A percentile compares a stretch with the other conserved stretches of the same genome.
Conservation (phyloP, 2,329 filamentous ascomycete genomes). For the Trichoderma sp. region DNA sequence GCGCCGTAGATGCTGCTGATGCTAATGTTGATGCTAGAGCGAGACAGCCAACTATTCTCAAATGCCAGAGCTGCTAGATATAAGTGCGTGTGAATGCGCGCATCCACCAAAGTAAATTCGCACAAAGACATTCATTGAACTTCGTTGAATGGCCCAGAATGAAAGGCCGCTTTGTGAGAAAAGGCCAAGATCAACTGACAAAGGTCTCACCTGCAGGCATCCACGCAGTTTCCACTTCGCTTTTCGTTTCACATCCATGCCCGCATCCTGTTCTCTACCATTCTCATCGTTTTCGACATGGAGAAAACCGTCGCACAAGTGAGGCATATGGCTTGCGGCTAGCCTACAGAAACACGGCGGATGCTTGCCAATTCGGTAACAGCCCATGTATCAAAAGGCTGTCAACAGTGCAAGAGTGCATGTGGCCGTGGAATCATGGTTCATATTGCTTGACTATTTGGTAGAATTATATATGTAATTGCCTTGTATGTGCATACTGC, state of each 20-base stretch:
- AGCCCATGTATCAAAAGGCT: neutral
- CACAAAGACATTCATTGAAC: neutral
- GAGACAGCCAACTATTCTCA: neutral
- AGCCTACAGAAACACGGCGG: conserved; percentile 9
- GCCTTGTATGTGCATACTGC: neutral
- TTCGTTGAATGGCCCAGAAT: neutral
- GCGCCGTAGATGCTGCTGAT: neutral
- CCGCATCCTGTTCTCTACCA: neutral
- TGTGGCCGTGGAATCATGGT: neutral
- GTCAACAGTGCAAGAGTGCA: neutral
- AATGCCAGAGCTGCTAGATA: neutral
- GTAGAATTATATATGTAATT: neutral
- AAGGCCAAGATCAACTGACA: neutral
- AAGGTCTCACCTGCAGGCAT: neutral
- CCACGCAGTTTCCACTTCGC: neutral
- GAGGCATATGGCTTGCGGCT: neutral
- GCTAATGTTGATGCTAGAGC: neutral
- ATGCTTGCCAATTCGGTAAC: neutral
- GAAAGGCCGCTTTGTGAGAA: neutral
- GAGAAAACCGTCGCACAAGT: neutral
- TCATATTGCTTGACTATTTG: neutral
- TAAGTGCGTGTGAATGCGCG: neutral
- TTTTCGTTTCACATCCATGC: neutral
- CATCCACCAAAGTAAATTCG: neutral
- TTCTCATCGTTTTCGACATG: neutral